Evolutionary conservation across 163 green algal genomes (phyloP), one percentile per base, ranked within the genome.

Genomic region (Chlorella variabilis): DNA sequence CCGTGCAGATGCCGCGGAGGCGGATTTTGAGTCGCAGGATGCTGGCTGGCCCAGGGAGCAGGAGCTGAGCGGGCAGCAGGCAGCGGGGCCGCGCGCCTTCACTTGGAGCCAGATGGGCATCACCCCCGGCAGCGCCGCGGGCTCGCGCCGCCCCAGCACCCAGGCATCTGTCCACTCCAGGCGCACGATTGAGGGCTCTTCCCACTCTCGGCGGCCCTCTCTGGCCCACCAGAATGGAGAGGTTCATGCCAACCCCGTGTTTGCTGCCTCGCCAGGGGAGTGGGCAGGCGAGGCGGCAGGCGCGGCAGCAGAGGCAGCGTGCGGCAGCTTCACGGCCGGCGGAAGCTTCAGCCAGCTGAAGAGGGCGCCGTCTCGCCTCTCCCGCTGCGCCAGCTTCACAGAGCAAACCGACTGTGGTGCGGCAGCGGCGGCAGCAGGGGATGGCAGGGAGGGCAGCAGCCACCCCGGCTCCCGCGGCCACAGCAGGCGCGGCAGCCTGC

Each of bases 71-170:
- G 38, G 15, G 39, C 68, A 51, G 49, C 49, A 31, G 33, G 11
- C 71, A 39, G 49, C 54, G 7, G 36, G 49, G 51, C 34, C 45
- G 0, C 71, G 71, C 1, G 71, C 49, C 7, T 51, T 67, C 21
- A 78, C 71, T 1, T 78, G 71, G 71, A 68, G 71, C 71, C 71
- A 78, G 49, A 58, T 78, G 71, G 71, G 71, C 49, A 33, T 78
- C 9, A 31, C 25, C 23, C 23, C 15, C 49, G 51, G 17, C 69
- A 27, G 29, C 33, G 49, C 33, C 6, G 42, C 71, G n/a, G n/a
- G n/a, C n/a, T n/a, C n/a, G n/a, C n/a, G n/a, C n/a, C n/a, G n/a
- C n/a, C n/a, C n/a, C n/a, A n/a, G n/a, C n/a, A n/a, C n/a, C n/a
- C n/a, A n/a, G n/a, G n/a, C n/a, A n/a, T n/a, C n/a, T n/a, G n/a